These are phyloP conservation scores for Hordeum marinum DNA, from an alignment of 176 grass and related monocot species.

Conservation along the genomic window DNA sequence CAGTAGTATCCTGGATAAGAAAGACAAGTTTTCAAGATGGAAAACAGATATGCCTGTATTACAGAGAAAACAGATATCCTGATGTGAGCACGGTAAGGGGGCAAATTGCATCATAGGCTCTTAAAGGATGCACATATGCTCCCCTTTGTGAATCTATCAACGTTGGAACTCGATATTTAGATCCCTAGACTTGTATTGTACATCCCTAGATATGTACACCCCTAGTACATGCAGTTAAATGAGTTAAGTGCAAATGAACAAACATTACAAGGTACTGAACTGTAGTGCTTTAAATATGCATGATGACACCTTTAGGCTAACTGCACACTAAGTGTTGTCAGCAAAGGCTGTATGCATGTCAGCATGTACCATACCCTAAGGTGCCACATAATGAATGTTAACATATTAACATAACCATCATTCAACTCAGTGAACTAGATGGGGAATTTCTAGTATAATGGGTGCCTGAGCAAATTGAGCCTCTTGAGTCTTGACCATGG, in stretches of 20 bases:
- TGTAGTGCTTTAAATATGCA: background rate
- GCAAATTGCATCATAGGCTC: background rate
- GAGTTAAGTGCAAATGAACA: background rate
- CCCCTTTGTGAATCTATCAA: background rate
- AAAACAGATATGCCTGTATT: background rate
- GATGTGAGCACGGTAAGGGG: background rate
- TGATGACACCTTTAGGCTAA: background rate
- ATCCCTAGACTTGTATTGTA: background rate
- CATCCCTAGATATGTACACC: background rate
- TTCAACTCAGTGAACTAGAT: background rate
- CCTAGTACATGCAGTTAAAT: background rate
- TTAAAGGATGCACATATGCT: background rate
- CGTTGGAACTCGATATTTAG: background rate
- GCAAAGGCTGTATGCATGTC: background rate
- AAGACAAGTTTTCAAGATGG: background rate
- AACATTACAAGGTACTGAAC: background rate
- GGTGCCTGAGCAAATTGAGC: background rate
- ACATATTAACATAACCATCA: background rate
- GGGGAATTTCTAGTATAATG: background rate
- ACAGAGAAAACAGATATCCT: background rate
- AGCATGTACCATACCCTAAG: background rate
- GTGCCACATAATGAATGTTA: background rate
- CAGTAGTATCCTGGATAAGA: background rate
- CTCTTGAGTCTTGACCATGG: background rate
- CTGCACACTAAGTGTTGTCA: background rate